Evolutionary conservation across 139 green algal genomes (phyloP).

Genomic region (Auxenochlorella protothecoides): DNA sequence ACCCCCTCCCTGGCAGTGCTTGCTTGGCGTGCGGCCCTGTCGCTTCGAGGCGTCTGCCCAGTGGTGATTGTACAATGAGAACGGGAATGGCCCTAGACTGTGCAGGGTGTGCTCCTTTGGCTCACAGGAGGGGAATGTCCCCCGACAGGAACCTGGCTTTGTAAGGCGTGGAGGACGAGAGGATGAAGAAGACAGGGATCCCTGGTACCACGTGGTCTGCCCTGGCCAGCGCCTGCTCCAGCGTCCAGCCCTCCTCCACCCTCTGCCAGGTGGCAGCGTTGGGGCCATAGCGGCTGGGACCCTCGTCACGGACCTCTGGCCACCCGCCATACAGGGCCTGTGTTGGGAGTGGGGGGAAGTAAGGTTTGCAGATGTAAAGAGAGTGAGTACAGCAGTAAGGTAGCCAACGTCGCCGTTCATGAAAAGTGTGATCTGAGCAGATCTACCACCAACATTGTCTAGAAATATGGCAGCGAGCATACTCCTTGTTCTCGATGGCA

Average conservation of each 20-base stretch:
- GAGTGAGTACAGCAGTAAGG: not conserved
- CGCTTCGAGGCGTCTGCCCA: too few species aligned
- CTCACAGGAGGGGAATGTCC: slow-evolving; percentile 29
- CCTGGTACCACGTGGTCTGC: slow-evolving; percentile 61
- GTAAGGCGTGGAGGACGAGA: slow-evolving; percentile 54
- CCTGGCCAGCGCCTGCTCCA: slow-evolving; percentile 37
- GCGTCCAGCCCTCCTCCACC: slow-evolving; percentile 20
- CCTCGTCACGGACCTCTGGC: slow-evolving; percentile 40
- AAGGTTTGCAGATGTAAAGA: too few species aligned
- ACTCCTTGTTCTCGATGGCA: too few species aligned
- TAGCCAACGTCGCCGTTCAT: not conserved
- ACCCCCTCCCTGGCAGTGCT: too few species aligned
- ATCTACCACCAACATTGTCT: too few species aligned
- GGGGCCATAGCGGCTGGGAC: slow-evolving; percentile 51
- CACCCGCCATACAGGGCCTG: slow-evolving; percentile 53
- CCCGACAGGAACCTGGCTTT: slow-evolving; percentile 47
- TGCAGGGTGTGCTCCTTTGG: too few species aligned
- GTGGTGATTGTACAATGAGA: too few species aligned
- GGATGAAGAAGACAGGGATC: slow-evolving; percentile 70
- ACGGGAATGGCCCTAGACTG: too few species aligned
- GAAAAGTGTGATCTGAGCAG: too few species aligned
- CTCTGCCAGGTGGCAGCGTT: slow-evolving; percentile 28
- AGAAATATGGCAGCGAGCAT: too few species aligned
- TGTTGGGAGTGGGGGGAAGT: too few species aligned
- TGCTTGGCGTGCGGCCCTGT: too few species aligned